Evolutionary conservation across 768 basidiomycete genomes (phyloP).

Genomic region (Lactifluus hygrophoroides): DNA sequence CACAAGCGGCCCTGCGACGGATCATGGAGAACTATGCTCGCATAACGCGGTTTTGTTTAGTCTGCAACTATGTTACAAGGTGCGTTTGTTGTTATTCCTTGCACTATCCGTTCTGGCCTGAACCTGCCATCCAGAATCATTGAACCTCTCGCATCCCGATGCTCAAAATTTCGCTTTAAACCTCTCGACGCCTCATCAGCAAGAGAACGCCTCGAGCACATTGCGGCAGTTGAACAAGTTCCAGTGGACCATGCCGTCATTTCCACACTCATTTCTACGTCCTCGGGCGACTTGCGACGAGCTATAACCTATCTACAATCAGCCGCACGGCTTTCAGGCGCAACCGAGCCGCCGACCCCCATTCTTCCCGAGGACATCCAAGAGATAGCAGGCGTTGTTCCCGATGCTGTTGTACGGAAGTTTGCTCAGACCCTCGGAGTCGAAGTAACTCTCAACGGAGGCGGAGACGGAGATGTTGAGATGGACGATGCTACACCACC

Average conservation of each 20-base stretch:
- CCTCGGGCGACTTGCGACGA: conserved; percentile 88
- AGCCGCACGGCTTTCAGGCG: conserved; percentile 77
- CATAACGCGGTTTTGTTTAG: conserved; percentile 95
- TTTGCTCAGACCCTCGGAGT: conserved; percentile 70
- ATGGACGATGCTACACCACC: conserved; percentile 22
- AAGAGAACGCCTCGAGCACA: conserved; percentile 63
- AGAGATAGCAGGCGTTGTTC: conserved; percentile 96
- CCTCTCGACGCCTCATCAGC: conserved; percentile 79
- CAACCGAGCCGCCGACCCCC: conserved; percentile 59
- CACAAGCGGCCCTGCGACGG: conserved; percentile 91
- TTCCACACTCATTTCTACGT: conserved; percentile 64
- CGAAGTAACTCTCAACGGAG: conserved; percentile 36
- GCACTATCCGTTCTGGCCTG: background rate
- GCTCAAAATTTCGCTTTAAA: conserved; percentile 97
- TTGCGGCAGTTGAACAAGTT: conserved; percentile 71
- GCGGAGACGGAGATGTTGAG: conserved; percentile 44
- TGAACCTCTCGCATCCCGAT: conserved; percentile 96
- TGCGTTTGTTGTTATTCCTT: conserved; percentile 30
- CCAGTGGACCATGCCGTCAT: conserved; percentile 50
- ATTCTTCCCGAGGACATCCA: conserved; percentile 79
- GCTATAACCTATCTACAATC: conserved; percentile 98
- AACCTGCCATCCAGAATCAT: conserved; percentile 61
- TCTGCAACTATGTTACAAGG: conserved; percentile 99
- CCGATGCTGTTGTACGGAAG: conserved; percentile 55
- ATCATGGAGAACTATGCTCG: conserved; percentile 99